phyloP scores from a whole-genome alignment of 2,329 filamentous ascomycete species.

The Sporothrix pallida region DNA sequence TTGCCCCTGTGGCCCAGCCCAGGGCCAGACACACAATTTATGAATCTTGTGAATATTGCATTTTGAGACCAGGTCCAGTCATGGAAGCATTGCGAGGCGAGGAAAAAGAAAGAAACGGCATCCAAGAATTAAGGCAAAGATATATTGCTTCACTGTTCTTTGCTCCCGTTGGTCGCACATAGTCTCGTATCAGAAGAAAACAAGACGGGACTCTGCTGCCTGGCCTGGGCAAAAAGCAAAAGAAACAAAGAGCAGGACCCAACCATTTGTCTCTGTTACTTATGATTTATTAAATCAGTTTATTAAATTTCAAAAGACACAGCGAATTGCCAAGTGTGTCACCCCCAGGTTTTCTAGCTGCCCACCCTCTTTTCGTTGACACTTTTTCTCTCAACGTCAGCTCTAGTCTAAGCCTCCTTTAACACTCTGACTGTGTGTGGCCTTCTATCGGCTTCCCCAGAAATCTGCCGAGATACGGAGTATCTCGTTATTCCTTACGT shows the following conservation, averaged over 20 bases:
- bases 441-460: constrained; percentile 23
- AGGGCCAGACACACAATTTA: constrained; percentile 1
- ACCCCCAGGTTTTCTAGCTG: background rate
- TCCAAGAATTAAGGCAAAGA: background rate
- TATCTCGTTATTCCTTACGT: background rate
- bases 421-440: background rate
- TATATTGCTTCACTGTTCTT: too few relatives aligned
- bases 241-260: background rate
- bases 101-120: background rate
- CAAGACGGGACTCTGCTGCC: constrained; percentile 21
- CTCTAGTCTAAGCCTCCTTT: constrained; percentile 11
- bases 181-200: constrained; percentile 13
- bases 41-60: background rate
- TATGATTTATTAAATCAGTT: constrained; percentile 1
- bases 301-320: background rate
- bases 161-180: background rate
- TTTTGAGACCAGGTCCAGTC: background rate
- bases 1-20: constrained; percentile 12
- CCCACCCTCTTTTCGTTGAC: background rate
- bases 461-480: background rate
- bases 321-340: background rate
- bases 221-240: constrained; percentile 4
- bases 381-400: background rate
- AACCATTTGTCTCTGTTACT: background rate
- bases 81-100: background rate